These are phyloP conservation scores for Dovyalis caffra DNA, from an alignment of 345 rosid genomes.

Conservation along the genomic window DNA sequence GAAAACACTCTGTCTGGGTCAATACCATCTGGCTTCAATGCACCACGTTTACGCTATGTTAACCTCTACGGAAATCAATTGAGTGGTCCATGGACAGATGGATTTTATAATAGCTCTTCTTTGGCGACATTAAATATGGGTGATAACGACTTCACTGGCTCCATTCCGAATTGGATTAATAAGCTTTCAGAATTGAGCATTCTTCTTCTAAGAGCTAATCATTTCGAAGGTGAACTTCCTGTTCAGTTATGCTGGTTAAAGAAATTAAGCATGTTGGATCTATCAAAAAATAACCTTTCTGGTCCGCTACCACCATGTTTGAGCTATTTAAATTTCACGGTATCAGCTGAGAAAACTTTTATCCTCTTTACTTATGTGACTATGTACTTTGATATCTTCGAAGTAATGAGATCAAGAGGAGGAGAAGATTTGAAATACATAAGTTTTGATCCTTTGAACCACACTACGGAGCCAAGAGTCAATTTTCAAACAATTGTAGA, in stretches of 20 bases:
- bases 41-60: neutral
- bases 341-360: neutral
- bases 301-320: slow-evolving; percentile 8
- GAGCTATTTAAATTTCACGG: neutral
- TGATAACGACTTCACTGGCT: neutral
- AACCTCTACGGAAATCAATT: slow-evolving; percentile 5
- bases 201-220: neutral
- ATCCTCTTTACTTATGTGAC: rapidly evolving
- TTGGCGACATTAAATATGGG: neutral
- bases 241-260: neutral
- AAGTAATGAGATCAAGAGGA: too few species aligned
- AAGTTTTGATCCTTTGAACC: too few species aligned
- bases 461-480: neutral
- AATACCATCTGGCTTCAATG: neutral
- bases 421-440: too few species aligned
- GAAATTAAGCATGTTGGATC: neutral
- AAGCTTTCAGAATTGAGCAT: neutral
- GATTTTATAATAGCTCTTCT: neutral
- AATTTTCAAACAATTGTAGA: rapidly evolving
- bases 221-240: neutral
- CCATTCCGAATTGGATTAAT: neutral
- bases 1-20: slow-evolving; percentile 1
- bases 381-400: too few species aligned
- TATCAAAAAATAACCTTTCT: neutral
- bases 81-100: neutral